Base-by-base conservation (phyloP, 805 yeast genomes). In the Priceomyces medius region DNA sequence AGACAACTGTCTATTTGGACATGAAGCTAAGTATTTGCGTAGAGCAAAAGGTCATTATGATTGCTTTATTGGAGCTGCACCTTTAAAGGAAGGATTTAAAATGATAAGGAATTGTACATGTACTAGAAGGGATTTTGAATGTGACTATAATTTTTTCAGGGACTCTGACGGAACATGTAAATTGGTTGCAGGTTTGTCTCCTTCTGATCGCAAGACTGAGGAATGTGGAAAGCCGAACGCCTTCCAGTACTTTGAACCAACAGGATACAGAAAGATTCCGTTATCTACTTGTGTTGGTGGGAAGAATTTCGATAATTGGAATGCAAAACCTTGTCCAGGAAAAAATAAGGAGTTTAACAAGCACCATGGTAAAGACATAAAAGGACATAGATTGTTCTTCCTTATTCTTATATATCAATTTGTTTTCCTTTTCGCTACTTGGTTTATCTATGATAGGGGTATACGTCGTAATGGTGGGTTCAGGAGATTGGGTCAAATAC, bases 191-290 rank as follows among this genome's bases (percentile, higher is more conserved):
- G 97, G 97, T 0, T 68, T 79, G 41, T 59, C 73, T 3, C 87
- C 95, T 6, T 73, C 78, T 10, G 86, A 87, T 55, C 80, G 81
- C 42, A 51, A 56, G 50, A 64, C 74, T 20, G 76, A 73, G 43
- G 72, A 76, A 41, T 88, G 97, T 61, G 71, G 68, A 41, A 69
- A 73, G 42, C 69, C 78, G 3, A 73, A 72, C 32, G 73, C 74
- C 1, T 68, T 81, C 46, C 89, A 87, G 57, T 90, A 80, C 59
- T 87, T 81, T 72, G 83, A 83, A 50, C 88, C 96, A 12, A 89
- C 98, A 0, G 99, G 98, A 0, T 93, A 93, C 62, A 79, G 99
- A 59, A 81, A 80, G 53, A 76, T 90, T 20, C 93, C 96, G 1
- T 59, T 86, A 42, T 83, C 93, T 9, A 87, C 96, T 0, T 93